Conservation (phyloP, 768 basidiomycete species). For the Russula griseocarnosa region DNA sequence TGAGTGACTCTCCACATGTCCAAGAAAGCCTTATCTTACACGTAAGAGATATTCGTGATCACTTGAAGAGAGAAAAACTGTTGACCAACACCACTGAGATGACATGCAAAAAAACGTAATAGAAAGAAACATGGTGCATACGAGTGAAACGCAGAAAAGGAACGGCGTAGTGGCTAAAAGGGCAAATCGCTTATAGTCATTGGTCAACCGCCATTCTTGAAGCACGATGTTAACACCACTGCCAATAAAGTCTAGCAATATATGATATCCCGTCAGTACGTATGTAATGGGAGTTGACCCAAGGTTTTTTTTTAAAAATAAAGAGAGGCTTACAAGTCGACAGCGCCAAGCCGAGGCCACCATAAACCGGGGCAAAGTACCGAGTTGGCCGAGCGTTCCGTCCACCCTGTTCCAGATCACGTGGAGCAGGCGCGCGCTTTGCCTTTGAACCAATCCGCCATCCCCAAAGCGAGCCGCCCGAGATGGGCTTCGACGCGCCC, state of each 20-base stretch:
- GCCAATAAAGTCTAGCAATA: conserved; percentile 57
- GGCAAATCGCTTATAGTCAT: conserved; percentile 56
- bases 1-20: conserved; percentile 8
- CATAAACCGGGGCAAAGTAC: conserved; percentile 68
- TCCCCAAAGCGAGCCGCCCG: conserved; percentile 31
- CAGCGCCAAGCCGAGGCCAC: conserved; percentile 63
- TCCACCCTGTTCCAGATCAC: conserved; percentile 52
- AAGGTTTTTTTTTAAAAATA: not conserved
- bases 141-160: conserved; percentile 71
- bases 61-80: conserved; percentile 77
- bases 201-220: conserved; percentile 66
- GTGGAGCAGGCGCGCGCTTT: conserved; percentile 21
- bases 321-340: conserved; percentile 48
- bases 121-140: conserved; percentile 35
- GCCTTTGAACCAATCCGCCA: conserved; percentile 34
- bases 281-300: not conserved
- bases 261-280: not conserved
- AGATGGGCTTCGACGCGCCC: conserved; percentile 13
- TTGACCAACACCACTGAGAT: not conserved
- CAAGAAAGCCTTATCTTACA: conserved; percentile 42
- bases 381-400: conserved; percentile 40
- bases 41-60: conserved; percentile 57
- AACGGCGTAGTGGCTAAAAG: conserved; percentile 64
- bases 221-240: conserved; percentile 57
- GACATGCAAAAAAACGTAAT: no score